Conservation (phyloP, 352 stramenopile genomes). For the Phytophthora niederhauseri region DNA sequence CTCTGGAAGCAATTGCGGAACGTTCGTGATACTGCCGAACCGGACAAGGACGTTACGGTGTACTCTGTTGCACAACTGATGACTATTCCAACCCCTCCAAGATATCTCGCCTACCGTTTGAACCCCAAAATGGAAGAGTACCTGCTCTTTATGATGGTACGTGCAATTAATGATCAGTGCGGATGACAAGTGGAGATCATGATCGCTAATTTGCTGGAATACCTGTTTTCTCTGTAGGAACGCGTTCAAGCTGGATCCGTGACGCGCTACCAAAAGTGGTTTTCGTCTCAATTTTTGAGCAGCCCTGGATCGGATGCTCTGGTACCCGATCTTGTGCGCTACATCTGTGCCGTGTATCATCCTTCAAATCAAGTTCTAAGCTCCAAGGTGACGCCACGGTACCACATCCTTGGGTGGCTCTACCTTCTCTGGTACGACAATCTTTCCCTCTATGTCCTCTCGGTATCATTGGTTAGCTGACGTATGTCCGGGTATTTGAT, state of each 20-base stretch:
- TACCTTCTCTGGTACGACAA: conserved; percentile 76
- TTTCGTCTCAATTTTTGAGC: conserved; percentile 81
- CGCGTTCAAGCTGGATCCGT: conserved; percentile 76
- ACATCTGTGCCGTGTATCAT: conserved; percentile 86
- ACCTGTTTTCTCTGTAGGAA: conserved; percentile 40
- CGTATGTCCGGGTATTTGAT: neutral
- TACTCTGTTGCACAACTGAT: conserved; percentile 81
- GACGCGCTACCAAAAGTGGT: conserved; percentile 89
- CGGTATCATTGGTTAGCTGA: conserved; percentile 7
- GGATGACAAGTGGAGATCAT: neutral
- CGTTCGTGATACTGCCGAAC: conserved; percentile 52
- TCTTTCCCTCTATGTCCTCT: neutral
- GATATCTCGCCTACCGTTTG: conserved; percentile 80
- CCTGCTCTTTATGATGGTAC: conserved; percentile 87
- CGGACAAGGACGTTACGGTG: conserved; percentile 53
- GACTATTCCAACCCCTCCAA: conserved; percentile 69
- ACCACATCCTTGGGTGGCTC: conserved; percentile 88
- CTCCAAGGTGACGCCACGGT: conserved; percentile 85
- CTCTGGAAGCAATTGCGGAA: conserved; percentile 83
- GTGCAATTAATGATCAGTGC: conserved; percentile 6
- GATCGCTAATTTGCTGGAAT: neutral
- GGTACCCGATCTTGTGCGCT: conserved; percentile 83
- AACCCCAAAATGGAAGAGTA: conserved; percentile 89
- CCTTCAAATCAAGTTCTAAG: conserved; percentile 82
- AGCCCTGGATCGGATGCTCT: conserved; percentile 67